These are phyloP conservation scores for Scheffersomyces stambukii DNA, from an alignment of 1,139 yeast genomes.

Conservation along the genomic window DNA sequence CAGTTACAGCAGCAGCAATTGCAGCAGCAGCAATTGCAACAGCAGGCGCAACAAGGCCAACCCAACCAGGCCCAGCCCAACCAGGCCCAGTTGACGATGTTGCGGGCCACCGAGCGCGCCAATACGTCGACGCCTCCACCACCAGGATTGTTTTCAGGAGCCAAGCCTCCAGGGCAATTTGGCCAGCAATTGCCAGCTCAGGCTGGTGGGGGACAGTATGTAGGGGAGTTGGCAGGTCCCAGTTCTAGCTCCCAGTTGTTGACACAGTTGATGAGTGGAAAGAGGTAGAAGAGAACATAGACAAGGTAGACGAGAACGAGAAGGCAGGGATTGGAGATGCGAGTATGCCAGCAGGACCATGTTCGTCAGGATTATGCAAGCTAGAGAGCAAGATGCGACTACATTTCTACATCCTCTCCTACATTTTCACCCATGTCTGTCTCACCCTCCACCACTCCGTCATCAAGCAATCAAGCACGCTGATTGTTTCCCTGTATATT, in stretches of 20 bases:
- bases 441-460: too few species aligned
- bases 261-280: constrained; percentile 69
- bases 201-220: constrained; percentile 9
- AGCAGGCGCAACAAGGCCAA: constrained; percentile 15
- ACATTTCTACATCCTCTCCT: too few species aligned
- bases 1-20: constrained; percentile 8
- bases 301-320: too few species aligned
- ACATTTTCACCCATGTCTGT: too few species aligned
- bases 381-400: too few species aligned
- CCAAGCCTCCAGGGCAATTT: constrained; percentile 10
- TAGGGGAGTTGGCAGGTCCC: constrained; percentile 18
- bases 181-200: constrained; percentile 4
- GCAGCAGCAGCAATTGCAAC: constrained; percentile 10
- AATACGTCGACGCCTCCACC: constrained; percentile 43
- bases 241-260: constrained; percentile 61
- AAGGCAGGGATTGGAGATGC: too few species aligned
- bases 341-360: constrained; percentile 1
- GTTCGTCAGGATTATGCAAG: constrained; percentile 1
- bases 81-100: constrained; percentile 26
- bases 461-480: too few species aligned
- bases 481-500: too few species aligned
- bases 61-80: constrained; percentile 14
- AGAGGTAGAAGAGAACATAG: constrained; percentile 38
- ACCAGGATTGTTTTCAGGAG: constrained; percentile 35
- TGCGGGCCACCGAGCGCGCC: constrained; percentile 30